Evolutionary conservation across 345 rosid genomes (phyloP).

Genomic region (Citrus glauca): DNA sequence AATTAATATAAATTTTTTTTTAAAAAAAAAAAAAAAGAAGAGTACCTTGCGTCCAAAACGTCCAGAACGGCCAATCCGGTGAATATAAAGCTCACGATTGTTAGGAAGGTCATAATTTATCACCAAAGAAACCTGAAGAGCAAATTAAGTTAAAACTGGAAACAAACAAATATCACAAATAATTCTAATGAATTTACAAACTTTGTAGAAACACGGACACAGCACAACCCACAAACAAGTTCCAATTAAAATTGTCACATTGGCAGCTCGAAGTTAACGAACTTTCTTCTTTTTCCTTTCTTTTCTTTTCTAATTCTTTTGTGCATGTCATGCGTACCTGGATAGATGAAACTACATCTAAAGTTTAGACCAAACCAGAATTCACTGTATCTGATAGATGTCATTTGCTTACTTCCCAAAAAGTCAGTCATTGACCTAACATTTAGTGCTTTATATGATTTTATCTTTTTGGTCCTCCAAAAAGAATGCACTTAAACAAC

Average conservation of each 20-base stretch:
- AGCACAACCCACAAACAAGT: neutral
- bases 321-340: neutral
- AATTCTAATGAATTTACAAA: neutral
- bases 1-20: too few species aligned
- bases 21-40: neutral
- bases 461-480: neutral
- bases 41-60: constrained; percentile 97
- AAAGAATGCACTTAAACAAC: neutral
- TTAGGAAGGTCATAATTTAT: constrained; percentile 96
- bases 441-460: neutral
- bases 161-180: neutral
- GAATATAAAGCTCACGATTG: constrained; percentile 97
- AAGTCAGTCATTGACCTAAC: neutral
- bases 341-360: too few species aligned
- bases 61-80: constrained; percentile 95
- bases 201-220: neutral
- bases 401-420: neutral
- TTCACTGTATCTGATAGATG: neutral
- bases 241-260: neutral
- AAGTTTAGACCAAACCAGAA: neutral
- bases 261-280: neutral
- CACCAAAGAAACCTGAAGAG: constrained; percentile 80
- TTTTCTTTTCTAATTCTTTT: neutral
- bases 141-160: neutral
- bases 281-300: neutral